phyloP scores from a whole-genome alignment of 805 yeast genomes.

The Lipomyces yamadae region DNA sequence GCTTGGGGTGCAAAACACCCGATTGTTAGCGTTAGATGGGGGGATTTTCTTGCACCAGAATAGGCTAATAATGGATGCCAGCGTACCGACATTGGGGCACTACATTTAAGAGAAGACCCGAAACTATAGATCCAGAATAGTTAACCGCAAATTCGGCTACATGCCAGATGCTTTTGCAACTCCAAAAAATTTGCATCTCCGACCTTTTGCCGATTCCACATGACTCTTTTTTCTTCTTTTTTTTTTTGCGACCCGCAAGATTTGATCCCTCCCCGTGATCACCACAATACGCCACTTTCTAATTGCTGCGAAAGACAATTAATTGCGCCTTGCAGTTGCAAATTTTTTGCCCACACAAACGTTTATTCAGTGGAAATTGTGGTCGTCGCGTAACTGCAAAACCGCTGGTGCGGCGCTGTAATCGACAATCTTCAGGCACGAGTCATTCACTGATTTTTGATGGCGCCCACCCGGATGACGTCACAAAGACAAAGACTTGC shows the following conservation, averaged over 20 bases:
- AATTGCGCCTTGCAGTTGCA: background rate
- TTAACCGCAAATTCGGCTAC: background rate
- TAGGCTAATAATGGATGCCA: background rate
- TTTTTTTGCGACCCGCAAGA: background rate
- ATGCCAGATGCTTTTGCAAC: background rate
- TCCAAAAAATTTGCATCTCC: background rate
- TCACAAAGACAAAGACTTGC: background rate
- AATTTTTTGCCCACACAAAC: background rate
- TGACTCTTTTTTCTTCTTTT: background rate
- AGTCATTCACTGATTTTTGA: background rate
- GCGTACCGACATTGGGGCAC: no score
- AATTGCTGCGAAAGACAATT: background rate
- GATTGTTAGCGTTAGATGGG: background rate
- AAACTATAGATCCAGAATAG: background rate
- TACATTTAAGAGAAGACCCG: background rate
- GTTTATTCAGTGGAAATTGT: no score
- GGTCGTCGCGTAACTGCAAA: no score
- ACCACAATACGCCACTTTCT: background rate
- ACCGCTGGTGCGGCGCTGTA: no score
- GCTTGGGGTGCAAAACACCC: background rate
- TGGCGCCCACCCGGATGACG: background rate
- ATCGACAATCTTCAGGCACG: background rate
- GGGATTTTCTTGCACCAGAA: background rate
- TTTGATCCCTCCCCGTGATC: background rate
- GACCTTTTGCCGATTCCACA: background rate